Evolutionary conservation across 169 alveolate genomes (phyloP).

Genomic region (Babesia sp.): DNA sequence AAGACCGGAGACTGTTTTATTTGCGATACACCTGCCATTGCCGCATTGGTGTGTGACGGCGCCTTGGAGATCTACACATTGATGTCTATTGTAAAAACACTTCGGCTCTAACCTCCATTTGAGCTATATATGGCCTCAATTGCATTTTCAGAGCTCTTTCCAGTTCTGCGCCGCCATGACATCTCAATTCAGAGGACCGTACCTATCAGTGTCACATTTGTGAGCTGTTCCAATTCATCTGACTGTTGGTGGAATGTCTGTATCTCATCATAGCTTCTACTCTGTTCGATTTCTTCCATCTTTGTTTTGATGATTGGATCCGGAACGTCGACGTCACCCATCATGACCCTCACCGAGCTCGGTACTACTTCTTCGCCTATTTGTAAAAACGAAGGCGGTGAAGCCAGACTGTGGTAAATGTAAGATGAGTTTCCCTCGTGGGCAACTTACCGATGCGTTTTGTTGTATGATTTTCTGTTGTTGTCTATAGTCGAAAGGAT

Average conservation of each 20-base stretch:
- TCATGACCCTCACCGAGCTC: slow-evolving; percentile 68
- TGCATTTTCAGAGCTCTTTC: slow-evolving; percentile 55
- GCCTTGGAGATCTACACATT: slow-evolving; percentile 5
- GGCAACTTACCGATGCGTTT: slow-evolving; percentile 2
- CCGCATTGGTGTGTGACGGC: background rate
- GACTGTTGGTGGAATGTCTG: slow-evolving; percentile 58
- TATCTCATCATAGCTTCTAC: slow-evolving; percentile 61
- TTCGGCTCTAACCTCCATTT: slow-evolving; percentile 20
- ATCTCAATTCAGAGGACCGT: background rate
- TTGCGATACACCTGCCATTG: background rate
- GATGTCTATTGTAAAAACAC: background rate
- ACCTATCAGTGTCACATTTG: slow-evolving; percentile 64
- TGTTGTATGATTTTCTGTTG: background rate
- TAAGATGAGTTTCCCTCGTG: too few relatives aligned
- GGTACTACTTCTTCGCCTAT: slow-evolving; percentile 44
- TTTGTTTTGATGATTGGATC: slow-evolving; percentile 61
- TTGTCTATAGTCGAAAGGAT: slow-evolving; percentile 28
- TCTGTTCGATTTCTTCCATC: slow-evolving; percentile 66
- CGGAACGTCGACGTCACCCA: slow-evolving; percentile 54
- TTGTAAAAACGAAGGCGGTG: slow-evolving; percentile 47
- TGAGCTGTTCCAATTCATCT: slow-evolving; percentile 58
- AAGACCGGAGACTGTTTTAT: slow-evolving; percentile 25
- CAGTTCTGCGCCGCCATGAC: slow-evolving; percentile 24
- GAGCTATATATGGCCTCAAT: slow-evolving; percentile 33
- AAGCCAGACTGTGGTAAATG: background rate